Percentiles rank a stretch among this genome's conserved stretches.
These are phyloP conservation scores for Hordeum pubiflorum DNA, from an alignment of 202 grass and related monocot genomes.

Conservation along the genomic window DNA sequence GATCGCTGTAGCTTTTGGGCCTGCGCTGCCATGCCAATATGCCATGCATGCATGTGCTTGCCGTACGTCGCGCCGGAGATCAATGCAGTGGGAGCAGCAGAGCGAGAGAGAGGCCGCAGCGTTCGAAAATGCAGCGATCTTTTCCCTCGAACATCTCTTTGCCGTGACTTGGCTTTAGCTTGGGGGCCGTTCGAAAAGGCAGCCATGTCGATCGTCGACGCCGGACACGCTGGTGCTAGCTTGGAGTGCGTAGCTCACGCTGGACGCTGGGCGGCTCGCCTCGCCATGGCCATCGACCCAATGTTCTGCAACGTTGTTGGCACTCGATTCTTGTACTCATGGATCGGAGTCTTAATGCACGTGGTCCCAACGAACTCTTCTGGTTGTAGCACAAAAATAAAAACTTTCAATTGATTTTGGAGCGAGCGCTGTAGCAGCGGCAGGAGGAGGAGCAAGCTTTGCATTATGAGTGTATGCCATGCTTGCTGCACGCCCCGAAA, in stretches of 20 bases:
- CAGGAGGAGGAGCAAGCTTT: neutral
- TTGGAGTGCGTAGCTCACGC: too few relatives aligned
- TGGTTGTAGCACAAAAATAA: too few relatives aligned
- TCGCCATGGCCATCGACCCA: too few relatives aligned
- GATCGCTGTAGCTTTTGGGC: neutral
- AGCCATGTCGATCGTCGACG: too few relatives aligned
- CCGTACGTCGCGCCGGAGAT: too few relatives aligned
- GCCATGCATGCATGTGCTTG: neutral
- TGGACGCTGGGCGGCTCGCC: too few relatives aligned
- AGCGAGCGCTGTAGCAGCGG: neutral
- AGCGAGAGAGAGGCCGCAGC: neutral
- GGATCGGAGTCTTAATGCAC: neutral
- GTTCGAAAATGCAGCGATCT: neutral
- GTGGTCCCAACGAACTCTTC: neutral
- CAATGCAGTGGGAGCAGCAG: neutral
- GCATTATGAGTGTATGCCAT: neutral
- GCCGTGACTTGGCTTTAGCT: neutral
- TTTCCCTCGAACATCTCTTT: neutral
- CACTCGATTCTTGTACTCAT: neutral
- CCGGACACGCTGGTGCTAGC: neutral
- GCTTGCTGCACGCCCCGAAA: neutral
- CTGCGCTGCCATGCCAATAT: neutral
- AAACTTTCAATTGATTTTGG: neutral
- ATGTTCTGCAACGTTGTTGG: neutral
- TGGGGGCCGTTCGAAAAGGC: too few relatives aligned